A percentile compares a stretch with the other conserved stretches of the same genome.
Evolutionary conservation across 768 basidiomycete species (phyloP).

Genomic region (Gloeopeniophorella convolvens): DNA sequence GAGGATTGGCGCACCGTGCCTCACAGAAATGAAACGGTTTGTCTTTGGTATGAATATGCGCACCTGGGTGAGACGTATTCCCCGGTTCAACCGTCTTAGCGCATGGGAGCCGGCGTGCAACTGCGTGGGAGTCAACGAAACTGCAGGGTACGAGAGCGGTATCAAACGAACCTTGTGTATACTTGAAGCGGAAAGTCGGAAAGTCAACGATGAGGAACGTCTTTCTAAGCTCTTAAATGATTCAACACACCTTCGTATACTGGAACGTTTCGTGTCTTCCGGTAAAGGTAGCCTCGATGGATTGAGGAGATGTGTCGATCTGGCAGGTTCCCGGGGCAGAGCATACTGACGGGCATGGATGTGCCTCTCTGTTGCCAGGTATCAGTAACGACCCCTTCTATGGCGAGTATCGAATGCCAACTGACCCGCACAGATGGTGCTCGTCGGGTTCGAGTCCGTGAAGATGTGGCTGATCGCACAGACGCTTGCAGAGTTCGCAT

Average conservation of each 20-base stretch:
- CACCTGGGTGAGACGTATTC: conserved; percentile 35
- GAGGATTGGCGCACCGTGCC: conserved; percentile 34
- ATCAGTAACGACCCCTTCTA: background rate
- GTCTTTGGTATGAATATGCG: conserved; percentile 45
- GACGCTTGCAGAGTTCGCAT: conserved; percentile 49
- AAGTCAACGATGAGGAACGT: no score
- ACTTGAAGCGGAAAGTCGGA: no score
- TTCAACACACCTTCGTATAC: conserved; percentile 48
- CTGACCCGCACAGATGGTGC: conserved; percentile 53
- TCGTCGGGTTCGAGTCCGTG: conserved; percentile 38
- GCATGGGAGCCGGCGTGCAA: conserved; percentile 47
- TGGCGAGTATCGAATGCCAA: background rate
- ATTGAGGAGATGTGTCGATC: conserved; percentile 50
- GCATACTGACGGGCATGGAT: conserved; percentile 41
- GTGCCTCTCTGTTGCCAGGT: conserved; percentile 47
- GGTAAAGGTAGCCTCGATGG: conserved; percentile 56
- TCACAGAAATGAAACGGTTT: conserved; percentile 51
- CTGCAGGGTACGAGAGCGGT: no score
- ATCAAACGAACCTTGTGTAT: conserved; percentile 41
- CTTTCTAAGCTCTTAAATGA: no score
- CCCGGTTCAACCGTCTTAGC: conserved; percentile 41
- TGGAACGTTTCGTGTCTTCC: conserved; percentile 55
- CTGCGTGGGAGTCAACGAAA: conserved; percentile 25
- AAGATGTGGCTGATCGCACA: conserved; percentile 48
- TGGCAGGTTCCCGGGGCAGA: conserved; percentile 47